These are phyloP conservation scores for Ophiocordyceps robertsii DNA, from an alignment of 2,329 filamentous ascomycete species.

Conservation along the genomic window DNA sequence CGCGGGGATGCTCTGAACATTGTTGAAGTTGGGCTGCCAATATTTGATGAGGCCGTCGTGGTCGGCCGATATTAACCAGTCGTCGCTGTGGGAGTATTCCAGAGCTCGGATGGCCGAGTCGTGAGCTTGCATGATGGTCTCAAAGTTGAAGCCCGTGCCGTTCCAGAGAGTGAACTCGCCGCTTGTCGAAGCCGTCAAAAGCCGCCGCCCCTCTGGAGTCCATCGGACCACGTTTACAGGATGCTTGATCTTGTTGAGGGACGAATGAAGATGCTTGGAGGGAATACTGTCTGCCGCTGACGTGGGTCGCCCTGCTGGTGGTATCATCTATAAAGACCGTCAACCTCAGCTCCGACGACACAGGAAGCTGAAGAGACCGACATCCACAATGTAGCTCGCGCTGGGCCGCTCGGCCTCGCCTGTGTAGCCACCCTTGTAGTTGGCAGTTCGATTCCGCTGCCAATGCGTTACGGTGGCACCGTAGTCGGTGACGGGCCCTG, in stretches of 20 bases:
- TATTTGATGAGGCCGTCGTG: conserved; percentile 95
- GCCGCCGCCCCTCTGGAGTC: conserved; percentile 86
- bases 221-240: conserved; percentile 94
- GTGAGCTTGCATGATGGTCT: conserved; percentile 97
- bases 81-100: conserved; percentile 85
- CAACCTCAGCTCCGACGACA: conserved; percentile 1
- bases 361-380: conserved; percentile 18
- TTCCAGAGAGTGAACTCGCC: conserved; percentile 99
- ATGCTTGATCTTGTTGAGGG: conserved; percentile 94
- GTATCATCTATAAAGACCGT: conserved; percentile 54
- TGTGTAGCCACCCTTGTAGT: conserved; percentile 56
- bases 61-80: conserved; percentile 93
- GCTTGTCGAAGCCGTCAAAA: conserved; percentile 88
- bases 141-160: conserved; percentile 97
- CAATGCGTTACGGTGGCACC: conserved; percentile 81
- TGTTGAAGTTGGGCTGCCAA: conserved; percentile 99
- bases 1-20: conserved; percentile 86
- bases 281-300: conserved; percentile 78
- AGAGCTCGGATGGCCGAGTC: conserved; percentile 74
- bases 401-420: conserved; percentile 77
- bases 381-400: conserved; percentile 80
- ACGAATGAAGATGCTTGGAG: conserved; percentile 94
- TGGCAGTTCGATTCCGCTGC: conserved; percentile 62
- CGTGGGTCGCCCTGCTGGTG: conserved; percentile 61
- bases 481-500: conserved; percentile 88